Evolutionary conservation across 768 basidiomycete species (phyloP), one percentile per base, ranked within the genome.

Genomic region (Baorangia bicolor): DNA sequence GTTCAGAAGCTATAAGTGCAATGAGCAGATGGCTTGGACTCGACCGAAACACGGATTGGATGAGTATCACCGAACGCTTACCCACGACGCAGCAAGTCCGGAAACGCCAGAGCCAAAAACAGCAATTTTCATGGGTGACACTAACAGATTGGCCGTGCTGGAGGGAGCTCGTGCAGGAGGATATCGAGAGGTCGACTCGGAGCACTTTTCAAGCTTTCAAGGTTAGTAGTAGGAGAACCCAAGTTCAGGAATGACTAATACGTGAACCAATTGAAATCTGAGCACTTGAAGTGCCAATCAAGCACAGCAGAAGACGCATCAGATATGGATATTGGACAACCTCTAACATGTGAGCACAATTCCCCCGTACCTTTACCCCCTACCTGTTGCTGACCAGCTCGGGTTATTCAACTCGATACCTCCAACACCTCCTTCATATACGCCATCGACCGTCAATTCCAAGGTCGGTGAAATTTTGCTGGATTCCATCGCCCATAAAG

Each of bases 71-170:
- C 25, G 14, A 33, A 10, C 25, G 14, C 78, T 58, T 52, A 85
- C 87, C 88, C 89, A 92, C 11, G 86, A 84, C 14, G 88, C 86
- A 20, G 78, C 85, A 4, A 92, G 78, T n/a, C 89, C 89, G 33
- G 87, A 84, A n/a, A 88, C 83, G 9, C 89, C 89, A 41, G 87
- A 85, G 5, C 88, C 90, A 20, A 92, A 80, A 28, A 91, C 84
- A 3, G 88, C 90, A 42, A 91, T 75, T 62, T 77, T 85, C 59
- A 61, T 52, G 38, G 25, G 6, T 16, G 11, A 18, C 9, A 13
- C 1, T 10, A 23, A 28, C 20, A 7, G 21, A 21, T 40, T 11
- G 20, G n/a, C 1, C 10, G 42, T 28, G 34, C 31, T 41, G 28
- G 31, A 37, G 20, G 18, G 55, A 16, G 37, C 10, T 33, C 23